Evolutionary conservation across 345 rosid species (phyloP).

Genomic region (Salix arbutifolia): DNA sequence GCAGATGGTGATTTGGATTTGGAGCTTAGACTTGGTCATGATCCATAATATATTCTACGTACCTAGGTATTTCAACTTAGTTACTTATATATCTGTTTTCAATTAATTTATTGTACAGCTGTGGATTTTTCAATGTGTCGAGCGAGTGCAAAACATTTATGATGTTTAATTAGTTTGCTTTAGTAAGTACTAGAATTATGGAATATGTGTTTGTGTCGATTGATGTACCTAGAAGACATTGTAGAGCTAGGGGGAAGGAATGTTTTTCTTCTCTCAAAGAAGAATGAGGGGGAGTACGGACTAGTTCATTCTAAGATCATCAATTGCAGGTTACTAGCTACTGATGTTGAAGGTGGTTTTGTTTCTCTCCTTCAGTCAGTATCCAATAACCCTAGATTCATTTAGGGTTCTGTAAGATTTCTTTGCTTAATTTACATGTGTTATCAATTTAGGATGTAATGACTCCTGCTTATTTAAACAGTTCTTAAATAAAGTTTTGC

Average conservation of each 20-base stretch:
- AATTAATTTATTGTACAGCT: conserved; percentile 10
- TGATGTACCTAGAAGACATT: conserved; percentile 5
- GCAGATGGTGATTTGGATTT: conserved; percentile 16
- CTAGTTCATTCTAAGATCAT: neutral
- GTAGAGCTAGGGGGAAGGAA: conserved; percentile 7
- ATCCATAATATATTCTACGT: neutral
- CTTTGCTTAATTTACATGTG: neutral
- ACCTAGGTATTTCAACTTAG: neutral
- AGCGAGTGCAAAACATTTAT: neutral
- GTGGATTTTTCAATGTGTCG: conserved; percentile 14
- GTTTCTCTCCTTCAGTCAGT: neutral
- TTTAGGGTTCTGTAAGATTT: conserved; percentile 26
- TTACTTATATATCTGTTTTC: conserved; percentile 1
- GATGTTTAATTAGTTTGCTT: neutral
- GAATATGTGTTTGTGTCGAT: conserved; percentile 7
- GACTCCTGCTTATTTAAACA: neutral
- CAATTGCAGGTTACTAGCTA: neutral
- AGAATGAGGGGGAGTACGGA: neutral
- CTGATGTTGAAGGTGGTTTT: conserved; percentile 9
- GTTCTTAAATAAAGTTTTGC: neutral
- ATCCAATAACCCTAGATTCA: conserved; percentile 7
- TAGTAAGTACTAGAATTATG: neutral
- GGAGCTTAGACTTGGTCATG: conserved; percentile 31
- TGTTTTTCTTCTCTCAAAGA: neutral
- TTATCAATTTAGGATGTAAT: neutral